Conservation (phyloP, 345 rosid species). For the Euphorbia tirucalli region DNA sequence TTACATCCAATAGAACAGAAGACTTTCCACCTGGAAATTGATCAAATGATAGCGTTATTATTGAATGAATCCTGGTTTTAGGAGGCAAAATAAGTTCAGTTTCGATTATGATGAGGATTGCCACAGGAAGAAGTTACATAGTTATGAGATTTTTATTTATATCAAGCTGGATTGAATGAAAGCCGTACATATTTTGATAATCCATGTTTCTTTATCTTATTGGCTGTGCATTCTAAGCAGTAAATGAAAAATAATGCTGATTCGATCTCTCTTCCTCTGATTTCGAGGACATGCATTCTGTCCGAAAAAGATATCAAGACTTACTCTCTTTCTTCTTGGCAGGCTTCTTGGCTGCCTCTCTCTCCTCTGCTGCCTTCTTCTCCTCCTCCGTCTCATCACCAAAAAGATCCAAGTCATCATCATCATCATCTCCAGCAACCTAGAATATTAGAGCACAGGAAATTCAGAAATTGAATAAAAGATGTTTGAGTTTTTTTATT, state of each 20-base stretch:
- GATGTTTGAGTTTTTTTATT: background rate
- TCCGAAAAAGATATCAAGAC: background rate
- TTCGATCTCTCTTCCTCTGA: background rate
- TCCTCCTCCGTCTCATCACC: slow-evolving; percentile 98
- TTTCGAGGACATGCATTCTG: background rate
- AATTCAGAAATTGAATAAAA: background rate
- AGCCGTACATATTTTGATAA: background rate
- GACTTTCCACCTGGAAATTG: slow-evolving; percentile 74
- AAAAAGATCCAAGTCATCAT: slow-evolving; percentile 87
- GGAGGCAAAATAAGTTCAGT: background rate
- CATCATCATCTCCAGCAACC: slow-evolving; percentile 58
- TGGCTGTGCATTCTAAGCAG: background rate
- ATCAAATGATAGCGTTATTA: background rate
- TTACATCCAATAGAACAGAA: slow-evolving; percentile 82
- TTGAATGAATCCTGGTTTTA: background rate
- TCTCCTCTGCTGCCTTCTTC: slow-evolving; percentile 87
- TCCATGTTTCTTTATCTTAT: background rate
- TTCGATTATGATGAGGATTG: background rate
- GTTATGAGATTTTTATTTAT: background rate
- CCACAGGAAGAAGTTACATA: background rate
- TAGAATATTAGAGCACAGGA: background rate
- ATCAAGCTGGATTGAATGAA: background rate
- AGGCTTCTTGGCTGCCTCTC: slow-evolving; percentile 75
- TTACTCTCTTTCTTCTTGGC: slow-evolving; percentile 76
- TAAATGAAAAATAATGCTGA: background rate